phyloP scores from a whole-genome alignment of 257 asterid genomes.

The Nicotiana paniculata region DNA sequence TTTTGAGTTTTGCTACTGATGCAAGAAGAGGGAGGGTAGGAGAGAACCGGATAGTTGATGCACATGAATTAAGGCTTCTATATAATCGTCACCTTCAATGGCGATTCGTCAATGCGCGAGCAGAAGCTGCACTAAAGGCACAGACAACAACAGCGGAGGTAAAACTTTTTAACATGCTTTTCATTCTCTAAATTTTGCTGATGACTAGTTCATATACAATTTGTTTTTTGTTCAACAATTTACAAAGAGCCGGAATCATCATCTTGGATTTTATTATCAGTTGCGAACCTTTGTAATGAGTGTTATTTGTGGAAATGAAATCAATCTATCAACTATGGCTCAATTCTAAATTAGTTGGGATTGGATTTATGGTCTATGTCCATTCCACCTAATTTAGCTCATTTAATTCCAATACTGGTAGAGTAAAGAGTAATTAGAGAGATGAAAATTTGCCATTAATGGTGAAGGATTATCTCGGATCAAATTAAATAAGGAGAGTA shows the following conservation, averaged over 20 bases:
- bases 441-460: not conserved
- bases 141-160: constrained; percentile 70
- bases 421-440: not conserved
- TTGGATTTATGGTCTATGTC: not conserved
- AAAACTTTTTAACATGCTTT: constrained; percentile 10
- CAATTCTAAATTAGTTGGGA: not conserved
- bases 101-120: constrained; percentile 68
- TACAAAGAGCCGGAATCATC: not conserved
- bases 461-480: not conserved
- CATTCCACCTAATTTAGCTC: not conserved
- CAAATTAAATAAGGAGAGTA: not conserved
- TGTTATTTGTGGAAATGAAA: not conserved
- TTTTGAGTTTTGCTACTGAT: constrained; percentile 54
- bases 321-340: not conserved
- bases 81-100: constrained; percentile 76
- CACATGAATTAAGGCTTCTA: constrained; percentile 64
- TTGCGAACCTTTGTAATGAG: not conserved
- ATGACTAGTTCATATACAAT: not conserved
- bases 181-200: not conserved
- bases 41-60: constrained; percentile 55
- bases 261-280: not conserved
- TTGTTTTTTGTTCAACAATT: not conserved
- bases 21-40: constrained; percentile 66
- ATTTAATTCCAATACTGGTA: not conserved
- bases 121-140: constrained; percentile 41